Percentiles rank a stretch among this genome's conserved stretches.
These are phyloP conservation scores for Exsudoporus floridanus DNA, from an alignment of 1,284 basidiomycete genomes.

Conservation along the genomic window DNA sequence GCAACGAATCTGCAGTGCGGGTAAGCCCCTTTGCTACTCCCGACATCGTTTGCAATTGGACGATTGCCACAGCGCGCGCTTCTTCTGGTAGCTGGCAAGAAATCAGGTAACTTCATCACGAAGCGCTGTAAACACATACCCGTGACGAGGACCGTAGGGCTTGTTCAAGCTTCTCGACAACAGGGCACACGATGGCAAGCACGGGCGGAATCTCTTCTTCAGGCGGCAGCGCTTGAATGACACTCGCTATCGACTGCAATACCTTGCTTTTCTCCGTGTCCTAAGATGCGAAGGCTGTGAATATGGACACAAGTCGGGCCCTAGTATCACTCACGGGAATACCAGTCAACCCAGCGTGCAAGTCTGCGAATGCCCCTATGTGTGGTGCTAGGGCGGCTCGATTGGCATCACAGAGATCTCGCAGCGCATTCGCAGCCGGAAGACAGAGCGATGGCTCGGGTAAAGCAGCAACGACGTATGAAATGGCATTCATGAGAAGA, in stretches of 20 bases:
- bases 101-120: conserved; percentile 1
- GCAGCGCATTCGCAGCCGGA: conserved; percentile 75
- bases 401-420: conserved; percentile 86
- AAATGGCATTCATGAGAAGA: conserved; percentile 40
- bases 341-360: conserved; percentile 72
- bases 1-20: conserved; percentile 65
- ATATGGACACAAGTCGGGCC: not conserved
- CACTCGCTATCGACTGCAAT: conserved; percentile 84
- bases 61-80: conserved; percentile 56
- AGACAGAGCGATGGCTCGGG: conserved; percentile 65
- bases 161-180: conserved; percentile 66
- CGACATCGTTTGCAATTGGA: conserved; percentile 75
- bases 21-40: conserved; percentile 85
- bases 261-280: conserved; percentile 88
- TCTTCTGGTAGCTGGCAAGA: conserved; percentile 62
- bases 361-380: conserved; percentile 78
- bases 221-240: conserved; percentile 83
- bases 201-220: conserved; percentile 74
- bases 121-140: conserved; percentile 39
- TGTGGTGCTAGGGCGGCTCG: conserved; percentile 75
- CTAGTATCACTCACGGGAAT: conserved; percentile 59
- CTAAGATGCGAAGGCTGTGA: conserved; percentile 36
- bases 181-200: conserved; percentile 77
- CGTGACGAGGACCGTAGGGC: conserved; percentile 54
- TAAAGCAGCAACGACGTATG: conserved; percentile 73